Conservation (phyloP, 352 stramenopile species). For the Aphanomyces astaci region DNA sequence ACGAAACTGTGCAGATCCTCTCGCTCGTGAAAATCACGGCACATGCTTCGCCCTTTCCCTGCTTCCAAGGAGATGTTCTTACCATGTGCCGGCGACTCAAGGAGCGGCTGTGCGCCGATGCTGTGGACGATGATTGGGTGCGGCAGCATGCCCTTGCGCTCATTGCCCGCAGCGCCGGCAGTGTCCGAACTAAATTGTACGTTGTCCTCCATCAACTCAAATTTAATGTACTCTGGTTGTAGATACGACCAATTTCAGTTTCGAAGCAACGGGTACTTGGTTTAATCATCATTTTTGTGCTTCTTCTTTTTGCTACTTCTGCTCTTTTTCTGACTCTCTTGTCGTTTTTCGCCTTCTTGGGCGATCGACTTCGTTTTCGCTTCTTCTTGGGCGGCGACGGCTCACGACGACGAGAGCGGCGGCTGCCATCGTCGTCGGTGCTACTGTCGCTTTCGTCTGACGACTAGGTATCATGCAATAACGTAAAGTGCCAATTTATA, state of each 20-base stretch:
- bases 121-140: conserved; percentile 38
- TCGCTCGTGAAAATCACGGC: conserved; percentile 86
- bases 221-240: background rate
- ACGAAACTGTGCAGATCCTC: no score
- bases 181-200: conserved; percentile 60
- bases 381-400: conserved; percentile 19
- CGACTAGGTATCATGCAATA: conserved; percentile 31
- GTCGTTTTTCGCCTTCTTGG: conserved; percentile 15
- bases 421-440: conserved; percentile 27
- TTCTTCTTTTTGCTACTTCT: conserved; percentile 24
- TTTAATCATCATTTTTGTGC: conserved; percentile 23
- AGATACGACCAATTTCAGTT: conserved; percentile 84
- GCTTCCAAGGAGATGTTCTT: conserved; percentile 62
- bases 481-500: conserved; percentile 17
- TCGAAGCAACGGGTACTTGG: conserved; percentile 52
- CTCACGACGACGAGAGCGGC: background rate
- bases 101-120: conserved; percentile 50
- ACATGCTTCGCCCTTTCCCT: conserved; percentile 89
- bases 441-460: conserved; percentile 41
- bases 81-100: conserved; percentile 38
- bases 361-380: conserved; percentile 2
- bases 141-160: conserved; percentile 48
- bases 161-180: conserved; percentile 64
- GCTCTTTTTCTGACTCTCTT: conserved; percentile 20
- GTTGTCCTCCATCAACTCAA: background rate